A percentile compares a stretch with the other conserved stretches of the same genome.
phyloP scores from a whole-genome alignment of 495 filamentous ascomycete species.

The Chaetomium cochliodes region DNA sequence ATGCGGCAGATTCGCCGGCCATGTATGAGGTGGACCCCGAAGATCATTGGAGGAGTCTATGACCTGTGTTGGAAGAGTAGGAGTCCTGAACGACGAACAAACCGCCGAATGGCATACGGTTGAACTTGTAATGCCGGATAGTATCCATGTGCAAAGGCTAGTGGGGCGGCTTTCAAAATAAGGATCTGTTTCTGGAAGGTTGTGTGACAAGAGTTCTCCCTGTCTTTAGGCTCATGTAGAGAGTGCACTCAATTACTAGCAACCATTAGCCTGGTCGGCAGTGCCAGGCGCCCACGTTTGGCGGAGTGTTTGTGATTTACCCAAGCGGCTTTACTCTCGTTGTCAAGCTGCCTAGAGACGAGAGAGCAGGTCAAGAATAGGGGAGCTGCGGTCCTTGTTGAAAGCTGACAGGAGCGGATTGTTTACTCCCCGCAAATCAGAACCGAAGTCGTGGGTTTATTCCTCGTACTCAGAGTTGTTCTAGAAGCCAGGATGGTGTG shows the following conservation, averaged over 20 bases:
- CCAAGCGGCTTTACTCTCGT: neutral
- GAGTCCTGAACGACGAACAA: too few relatives aligned
- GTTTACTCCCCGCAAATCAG: neutral
- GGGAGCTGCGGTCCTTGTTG: neutral
- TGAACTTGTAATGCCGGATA: too few relatives aligned
- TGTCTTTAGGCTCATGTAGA: neutral
- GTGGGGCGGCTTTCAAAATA: neutral
- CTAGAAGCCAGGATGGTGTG: neutral
- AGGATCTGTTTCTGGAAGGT: neutral
- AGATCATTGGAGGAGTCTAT: too few relatives aligned
- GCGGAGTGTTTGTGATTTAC: neutral
- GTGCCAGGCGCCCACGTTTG: neutral
- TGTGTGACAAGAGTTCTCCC: neutral
- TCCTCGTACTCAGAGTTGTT: neutral
- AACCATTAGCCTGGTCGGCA: neutral
- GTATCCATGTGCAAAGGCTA: neutral
- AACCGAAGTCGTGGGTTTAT: neutral
- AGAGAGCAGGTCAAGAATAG: neutral
- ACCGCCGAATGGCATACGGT: too few relatives aligned
- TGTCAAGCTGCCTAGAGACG: neutral
- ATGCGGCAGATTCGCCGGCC: too few relatives aligned
- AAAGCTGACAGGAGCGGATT: neutral
- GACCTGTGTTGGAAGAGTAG: too few relatives aligned
- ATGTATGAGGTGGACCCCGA: too few relatives aligned
- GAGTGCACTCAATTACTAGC: neutral